Conservation (phyloP, 352 stramenopile species). For the Phytophthora tentaculata region DNA sequence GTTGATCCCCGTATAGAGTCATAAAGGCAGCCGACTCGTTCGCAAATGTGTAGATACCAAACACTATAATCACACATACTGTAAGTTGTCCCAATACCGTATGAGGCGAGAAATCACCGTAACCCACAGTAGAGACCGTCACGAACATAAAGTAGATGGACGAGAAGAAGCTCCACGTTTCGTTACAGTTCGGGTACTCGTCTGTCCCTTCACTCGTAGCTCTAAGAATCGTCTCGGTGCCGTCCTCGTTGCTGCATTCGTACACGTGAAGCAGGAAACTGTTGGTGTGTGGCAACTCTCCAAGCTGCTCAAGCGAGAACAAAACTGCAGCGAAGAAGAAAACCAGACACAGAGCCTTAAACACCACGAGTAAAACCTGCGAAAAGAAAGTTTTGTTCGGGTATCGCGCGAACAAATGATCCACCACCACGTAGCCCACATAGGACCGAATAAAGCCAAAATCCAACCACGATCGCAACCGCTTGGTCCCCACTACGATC, state of each 20-base stretch:
- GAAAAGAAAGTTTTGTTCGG: constrained; percentile 83
- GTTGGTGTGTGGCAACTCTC: constrained; percentile 82
- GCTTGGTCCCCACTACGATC: constrained; percentile 52
- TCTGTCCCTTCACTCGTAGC: constrained; percentile 58
- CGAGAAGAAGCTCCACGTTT: constrained; percentile 89
- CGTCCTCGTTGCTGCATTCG: constrained; percentile 66
- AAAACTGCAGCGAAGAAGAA: constrained; percentile 86
- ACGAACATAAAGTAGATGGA: constrained; percentile 93
- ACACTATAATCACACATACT: constrained; percentile 85
- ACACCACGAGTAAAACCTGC: constrained; percentile 79
- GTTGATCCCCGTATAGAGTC: constrained; percentile 75
- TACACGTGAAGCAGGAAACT: constrained; percentile 89
- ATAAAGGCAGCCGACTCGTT: constrained; percentile 85
- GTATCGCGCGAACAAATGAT: constrained; percentile 73
- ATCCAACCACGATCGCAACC: constrained; percentile 82
- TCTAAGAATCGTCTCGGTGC: constrained; percentile 53
- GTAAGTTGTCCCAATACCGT: constrained; percentile 81
- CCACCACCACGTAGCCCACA: constrained; percentile 83
- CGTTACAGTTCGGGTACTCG: constrained; percentile 61
- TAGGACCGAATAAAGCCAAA: constrained; percentile 88
- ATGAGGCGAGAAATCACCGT: constrained; percentile 87
- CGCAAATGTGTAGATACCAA: constrained; percentile 89
- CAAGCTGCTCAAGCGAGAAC: constrained; percentile 86
- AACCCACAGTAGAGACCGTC: constrained; percentile 87
- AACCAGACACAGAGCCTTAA: constrained; percentile 79